A percentile compares a stretch with the other conserved stretches of the same genome.
Conservation (phyloP, 176 grass and related monocot species). For the Zoysia pacifica region DNA sequence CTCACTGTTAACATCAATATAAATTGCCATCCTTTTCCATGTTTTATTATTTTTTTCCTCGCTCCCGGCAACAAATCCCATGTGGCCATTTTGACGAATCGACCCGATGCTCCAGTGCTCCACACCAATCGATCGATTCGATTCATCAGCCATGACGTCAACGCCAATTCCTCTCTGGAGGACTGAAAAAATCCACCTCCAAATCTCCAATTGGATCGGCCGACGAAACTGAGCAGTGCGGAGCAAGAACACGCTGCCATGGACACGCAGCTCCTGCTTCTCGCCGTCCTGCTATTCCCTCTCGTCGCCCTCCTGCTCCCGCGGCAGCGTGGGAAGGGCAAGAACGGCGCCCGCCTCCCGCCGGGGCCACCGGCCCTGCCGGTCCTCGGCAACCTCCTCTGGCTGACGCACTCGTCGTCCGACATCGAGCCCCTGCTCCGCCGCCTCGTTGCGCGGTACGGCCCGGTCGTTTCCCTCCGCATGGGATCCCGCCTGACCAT, state of each 20-base stretch:
- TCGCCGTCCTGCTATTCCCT: conserved; percentile 28
- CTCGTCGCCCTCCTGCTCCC: conserved; percentile 2
- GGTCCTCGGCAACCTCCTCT: conserved; percentile 48
- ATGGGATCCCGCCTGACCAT: conserved; percentile 29
- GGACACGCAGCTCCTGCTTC: conserved; percentile 18
- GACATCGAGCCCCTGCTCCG: conserved; percentile 44
- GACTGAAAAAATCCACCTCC: too few relatives aligned
- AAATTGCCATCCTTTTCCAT: too few relatives aligned
- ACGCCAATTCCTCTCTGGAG: too few relatives aligned
- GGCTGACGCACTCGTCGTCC: conserved; percentile 25
- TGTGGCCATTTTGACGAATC: too few relatives aligned
- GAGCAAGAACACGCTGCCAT: conserved; percentile 1
- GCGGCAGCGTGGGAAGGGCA: not conserved
- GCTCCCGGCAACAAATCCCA: too few relatives aligned
- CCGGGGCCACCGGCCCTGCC: conserved; percentile 57
- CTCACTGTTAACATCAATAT: too few relatives aligned
- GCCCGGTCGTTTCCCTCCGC: conserved; percentile 53
- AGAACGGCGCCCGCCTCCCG: conserved; percentile 34
- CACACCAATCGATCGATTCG: too few relatives aligned
- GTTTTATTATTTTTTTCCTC: too few relatives aligned
- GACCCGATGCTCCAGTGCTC: too few relatives aligned
- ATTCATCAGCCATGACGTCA: too few relatives aligned
- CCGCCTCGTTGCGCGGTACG: conserved; percentile 41
- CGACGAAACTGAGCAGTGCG: too few relatives aligned
- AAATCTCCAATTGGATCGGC: too few relatives aligned